phyloP scores from a whole-genome alignment of 345 rosid species.

The Punica granatum region DNA sequence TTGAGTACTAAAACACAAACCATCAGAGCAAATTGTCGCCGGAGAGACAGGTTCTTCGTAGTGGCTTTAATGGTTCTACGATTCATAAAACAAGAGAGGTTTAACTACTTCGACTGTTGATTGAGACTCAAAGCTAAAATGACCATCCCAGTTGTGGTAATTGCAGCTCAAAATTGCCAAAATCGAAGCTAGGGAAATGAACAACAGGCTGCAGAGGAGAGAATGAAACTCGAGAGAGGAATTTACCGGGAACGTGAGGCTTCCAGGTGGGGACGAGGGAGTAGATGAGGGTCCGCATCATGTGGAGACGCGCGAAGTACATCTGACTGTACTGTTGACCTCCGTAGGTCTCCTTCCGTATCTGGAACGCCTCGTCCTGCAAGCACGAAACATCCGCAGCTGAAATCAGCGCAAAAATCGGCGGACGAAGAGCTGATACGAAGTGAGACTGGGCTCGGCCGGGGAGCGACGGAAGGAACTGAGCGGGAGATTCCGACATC shows the following conservation, averaged over 20 bases:
- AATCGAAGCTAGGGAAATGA: not conserved
- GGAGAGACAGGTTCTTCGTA: not conserved
- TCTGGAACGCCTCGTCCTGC: constrained; percentile 74
- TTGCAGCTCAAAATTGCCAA: not conserved
- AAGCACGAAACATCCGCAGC: not conserved
- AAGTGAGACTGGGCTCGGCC: not conserved
- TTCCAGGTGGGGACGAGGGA: constrained; percentile 79
- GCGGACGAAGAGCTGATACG: not conserved
- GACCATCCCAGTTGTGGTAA: too few relatives aligned
- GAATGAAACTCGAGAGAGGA: not conserved
- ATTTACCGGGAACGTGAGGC: constrained; percentile 57
- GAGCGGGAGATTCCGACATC: not conserved
- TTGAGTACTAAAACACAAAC: not conserved
- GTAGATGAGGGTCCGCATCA: constrained; percentile 66
- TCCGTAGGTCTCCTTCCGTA: constrained; percentile 62
- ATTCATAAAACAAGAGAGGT: not conserved
- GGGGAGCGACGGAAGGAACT: not conserved
- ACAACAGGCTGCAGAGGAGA: not conserved
- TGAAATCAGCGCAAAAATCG: not conserved
- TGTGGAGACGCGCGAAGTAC: constrained; percentile 77
- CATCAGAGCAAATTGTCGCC: not conserved
- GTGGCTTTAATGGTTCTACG: not conserved
- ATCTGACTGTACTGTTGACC: constrained; percentile 96
- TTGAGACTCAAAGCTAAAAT: not conserved
- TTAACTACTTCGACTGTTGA: not conserved